Percentiles rank a stretch among this genome's conserved stretches.
Conservation (phyloP, 768 basidiomycete species). For the Cubamyces sp. region DNA sequence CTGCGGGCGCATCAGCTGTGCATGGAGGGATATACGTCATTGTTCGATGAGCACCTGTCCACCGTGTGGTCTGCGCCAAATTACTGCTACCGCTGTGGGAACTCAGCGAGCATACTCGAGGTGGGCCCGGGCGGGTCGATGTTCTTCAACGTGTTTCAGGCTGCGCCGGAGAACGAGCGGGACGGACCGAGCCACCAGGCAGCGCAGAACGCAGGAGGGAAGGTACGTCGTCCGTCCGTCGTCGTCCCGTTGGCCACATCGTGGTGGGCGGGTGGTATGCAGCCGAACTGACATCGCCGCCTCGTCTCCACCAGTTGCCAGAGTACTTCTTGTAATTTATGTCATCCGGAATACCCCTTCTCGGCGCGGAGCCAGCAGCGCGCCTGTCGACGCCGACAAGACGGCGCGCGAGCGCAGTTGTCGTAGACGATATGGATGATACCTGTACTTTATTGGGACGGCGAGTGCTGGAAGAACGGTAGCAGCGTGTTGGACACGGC, state of each 20-base stretch:
- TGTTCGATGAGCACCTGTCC: constrained; percentile 93
- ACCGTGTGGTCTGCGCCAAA: constrained; percentile 99
- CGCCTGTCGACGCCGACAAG: neutral
- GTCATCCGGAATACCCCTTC: constrained; percentile 18
- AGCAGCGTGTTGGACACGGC: constrained; percentile 17
- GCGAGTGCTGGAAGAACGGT: constrained; percentile 12
- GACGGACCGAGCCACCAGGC: constrained; percentile 86
- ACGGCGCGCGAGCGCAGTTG: constrained; percentile 10
- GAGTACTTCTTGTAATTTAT: constrained; percentile 70
- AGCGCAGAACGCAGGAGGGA: constrained; percentile 69
- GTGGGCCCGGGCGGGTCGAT: constrained; percentile 86
- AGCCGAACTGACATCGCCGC: constrained; percentile 16
- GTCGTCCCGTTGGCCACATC: too few relatives aligned
- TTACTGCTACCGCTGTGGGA: constrained; percentile 98
- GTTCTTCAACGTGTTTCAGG: constrained; percentile 98
- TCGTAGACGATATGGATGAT: constrained; percentile 6
- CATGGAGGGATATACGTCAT: constrained; percentile 99
- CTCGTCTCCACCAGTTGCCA: constrained; percentile 54
- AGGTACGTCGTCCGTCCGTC: constrained; percentile 49
- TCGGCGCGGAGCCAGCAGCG: constrained; percentile 11
- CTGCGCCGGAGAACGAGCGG: constrained; percentile 96
- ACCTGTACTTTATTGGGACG: constrained; percentile 11
- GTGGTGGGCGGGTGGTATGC: too few relatives aligned
- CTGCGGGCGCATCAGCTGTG: constrained; percentile 98
- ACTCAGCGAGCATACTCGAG: constrained; percentile 94